Conservation (phyloP, 2,329 filamentous ascomycete genomes). For the Dactylella cylindrospora region DNA sequence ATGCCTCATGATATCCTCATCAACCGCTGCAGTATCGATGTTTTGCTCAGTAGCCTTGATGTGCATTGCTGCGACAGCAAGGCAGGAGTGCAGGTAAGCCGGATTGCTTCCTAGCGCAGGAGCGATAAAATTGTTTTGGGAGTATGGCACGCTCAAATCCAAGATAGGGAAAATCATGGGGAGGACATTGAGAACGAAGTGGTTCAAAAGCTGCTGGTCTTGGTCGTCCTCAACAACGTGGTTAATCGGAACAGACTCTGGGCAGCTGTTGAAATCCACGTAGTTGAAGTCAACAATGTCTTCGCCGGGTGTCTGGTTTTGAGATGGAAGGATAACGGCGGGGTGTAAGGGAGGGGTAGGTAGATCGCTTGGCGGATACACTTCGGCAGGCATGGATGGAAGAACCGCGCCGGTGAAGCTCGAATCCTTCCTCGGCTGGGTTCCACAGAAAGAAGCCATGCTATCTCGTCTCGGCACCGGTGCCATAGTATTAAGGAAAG, state of each 20-base stretch:
- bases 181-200: constrained; percentile 85
- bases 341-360: constrained; percentile 41
- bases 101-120: constrained; percentile 88
- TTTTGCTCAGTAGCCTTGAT: constrained; percentile 72
- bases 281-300: constrained; percentile 44
- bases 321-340: constrained; percentile 33
- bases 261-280: constrained; percentile 39
- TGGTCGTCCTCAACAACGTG: constrained; percentile 68
- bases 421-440: constrained; percentile 30
- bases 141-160: constrained; percentile 84
- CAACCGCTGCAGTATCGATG: constrained; percentile 62
- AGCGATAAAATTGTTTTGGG: constrained; percentile 78
- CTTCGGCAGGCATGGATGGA: constrained; percentile 41
- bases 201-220: constrained; percentile 82
- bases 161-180: constrained; percentile 89
- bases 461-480: constrained; percentile 34
- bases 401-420: constrained; percentile 25
- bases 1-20: constrained; percentile 88
- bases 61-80: constrained; percentile 90
- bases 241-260: constrained; percentile 40
- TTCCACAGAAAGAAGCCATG: constrained; percentile 37
- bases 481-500: constrained; percentile 41
- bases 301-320: constrained; percentile 37
- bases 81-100: constrained; percentile 90
- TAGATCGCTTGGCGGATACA: constrained; percentile 38